Base-by-base conservation (phyloP, 2,329 filamentous ascomycete genomes). In the Elsinoe perseae region DNA sequence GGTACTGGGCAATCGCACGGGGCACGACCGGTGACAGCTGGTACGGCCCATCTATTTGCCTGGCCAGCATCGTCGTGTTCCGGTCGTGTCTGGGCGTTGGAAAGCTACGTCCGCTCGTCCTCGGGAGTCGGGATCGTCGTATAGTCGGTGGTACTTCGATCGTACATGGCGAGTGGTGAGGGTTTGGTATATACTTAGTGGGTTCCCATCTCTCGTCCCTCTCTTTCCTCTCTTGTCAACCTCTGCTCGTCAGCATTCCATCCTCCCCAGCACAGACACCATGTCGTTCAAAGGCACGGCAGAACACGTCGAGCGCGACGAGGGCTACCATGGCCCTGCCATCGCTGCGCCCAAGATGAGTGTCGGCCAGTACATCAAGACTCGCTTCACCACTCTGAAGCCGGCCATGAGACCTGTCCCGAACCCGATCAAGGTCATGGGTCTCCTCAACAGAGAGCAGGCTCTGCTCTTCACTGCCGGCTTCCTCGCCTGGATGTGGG, bases 391-490 rank as follows among this genome's bases (percentile, higher is more conserved):
- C 0, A 75, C 78, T 0, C 69, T 82, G 50, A 76, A 76, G 61
- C 80, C 80, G n/a, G 75, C 78, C 1, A 79, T 79, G 73, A 73
- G 74, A 56, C 71, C 71, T 14, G 73, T 78, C 2, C 72, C 75
- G 8, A 83, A 82, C 56, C 80, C 80, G 0, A 73, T 81, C 62
- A 72, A 69, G 7, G 69, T 80, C 0, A 67, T 83, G 20, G 65
- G 69, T 16, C 65, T 80, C 44, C 70, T 82, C 5, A 81, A 78
- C 59, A 64, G 64, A 27, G 75, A 80, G 48, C 78, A 82, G 70
- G 82, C 79, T 79, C 70, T 81, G n/a, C 80, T 81, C 67, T 82
- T 81, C 65, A 64, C 72, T 6, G 70, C 73, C 36, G 68, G 71
- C 1, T 75, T 75, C 58, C 62, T 74, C 14, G 78, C 73, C 2